phyloP scores from a whole-genome alignment of 1,139 yeast species.

The Debaryomyces singareniensis region DNA sequence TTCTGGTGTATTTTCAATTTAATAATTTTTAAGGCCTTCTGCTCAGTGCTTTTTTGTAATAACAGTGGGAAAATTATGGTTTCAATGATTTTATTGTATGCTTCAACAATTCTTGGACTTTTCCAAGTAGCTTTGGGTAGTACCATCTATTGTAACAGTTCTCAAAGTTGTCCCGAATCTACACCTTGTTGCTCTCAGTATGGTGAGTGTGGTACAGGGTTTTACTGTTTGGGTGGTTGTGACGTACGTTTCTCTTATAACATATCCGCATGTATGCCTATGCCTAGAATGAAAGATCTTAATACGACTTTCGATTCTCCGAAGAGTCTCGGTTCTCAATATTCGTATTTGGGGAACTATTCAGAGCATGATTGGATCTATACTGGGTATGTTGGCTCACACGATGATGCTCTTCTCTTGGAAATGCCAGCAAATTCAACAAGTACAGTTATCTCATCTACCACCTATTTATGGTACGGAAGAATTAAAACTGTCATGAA shows the following conservation, averaged over 20 bases:
- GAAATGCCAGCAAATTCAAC: constrained; percentile 77
- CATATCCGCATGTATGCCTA: constrained; percentile 62
- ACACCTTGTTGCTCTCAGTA: constrained; percentile 79
- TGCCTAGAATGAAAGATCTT: constrained; percentile 34
- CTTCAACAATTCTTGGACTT: too few relatives aligned
- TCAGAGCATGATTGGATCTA: constrained; percentile 67
- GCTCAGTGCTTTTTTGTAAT: too few relatives aligned
- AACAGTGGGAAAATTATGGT: background rate
- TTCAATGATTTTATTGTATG: background rate
- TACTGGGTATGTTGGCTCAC: constrained; percentile 57
- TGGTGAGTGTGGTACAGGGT: constrained; percentile 82
- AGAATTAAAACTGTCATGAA: constrained; percentile 63
- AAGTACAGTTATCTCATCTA: constrained; percentile 79
- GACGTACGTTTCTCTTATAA: constrained; percentile 62
- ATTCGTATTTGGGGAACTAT: constrained; percentile 63
- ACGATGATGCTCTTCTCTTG: constrained; percentile 49
- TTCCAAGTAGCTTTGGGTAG: too few relatives aligned
- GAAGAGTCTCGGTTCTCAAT: constrained; percentile 23
- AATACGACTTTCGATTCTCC: constrained; percentile 33
- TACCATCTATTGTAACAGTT: constrained; percentile 38
- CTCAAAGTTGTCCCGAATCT: constrained; percentile 58
- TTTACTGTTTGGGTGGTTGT: constrained; percentile 77
- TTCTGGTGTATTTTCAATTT: too few relatives aligned
- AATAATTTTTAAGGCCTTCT: too few relatives aligned
- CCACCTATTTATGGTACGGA: constrained; percentile 84